Evolutionary conservation across 805 yeast genomes (phyloP).

Genomic region (Clavispora santaluciae): DNA sequence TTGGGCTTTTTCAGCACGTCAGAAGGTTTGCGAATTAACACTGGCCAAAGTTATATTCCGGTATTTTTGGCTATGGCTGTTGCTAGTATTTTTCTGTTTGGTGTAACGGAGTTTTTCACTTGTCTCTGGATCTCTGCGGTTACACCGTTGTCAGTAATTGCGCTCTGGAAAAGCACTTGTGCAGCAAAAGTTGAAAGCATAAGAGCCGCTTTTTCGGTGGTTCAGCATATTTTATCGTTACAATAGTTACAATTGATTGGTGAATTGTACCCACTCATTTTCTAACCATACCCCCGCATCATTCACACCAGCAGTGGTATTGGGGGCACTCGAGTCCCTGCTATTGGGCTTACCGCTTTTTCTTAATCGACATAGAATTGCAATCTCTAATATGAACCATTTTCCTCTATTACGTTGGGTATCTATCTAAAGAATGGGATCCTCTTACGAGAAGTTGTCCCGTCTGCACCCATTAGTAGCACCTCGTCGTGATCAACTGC

Average conservation of each 20-base stretch:
- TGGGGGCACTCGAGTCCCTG: too few species aligned
- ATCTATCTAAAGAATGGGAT: conserved; percentile 4
- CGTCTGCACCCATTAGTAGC: conserved; percentile 25
- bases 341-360: too few species aligned
- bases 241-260: background rate
- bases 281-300: too few species aligned
- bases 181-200: background rate
- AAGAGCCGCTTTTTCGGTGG: background rate
- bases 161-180: background rate
- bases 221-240: background rate
- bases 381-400: too few species aligned
- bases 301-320: too few species aligned
- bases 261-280: background rate
- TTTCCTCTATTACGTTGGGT: too few species aligned
- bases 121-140: conserved; percentile 1
- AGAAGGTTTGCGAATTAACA: conserved; percentile 43
- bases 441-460: conserved; percentile 22
- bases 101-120: conserved; percentile 7
- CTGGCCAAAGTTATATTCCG: conserved; percentile 7
- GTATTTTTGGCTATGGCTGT: conserved; percentile 4
- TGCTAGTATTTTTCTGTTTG: conserved; percentile 8
- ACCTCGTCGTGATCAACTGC: conserved; percentile 53
- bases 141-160: conserved; percentile 2
- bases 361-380: too few species aligned
- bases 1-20: conserved; percentile 58